Evolutionary conservation across 768 basidiomycete genomes (phyloP), one percentile per base, ranked within the genome.

Genomic region (Clavulina sp.): DNA sequence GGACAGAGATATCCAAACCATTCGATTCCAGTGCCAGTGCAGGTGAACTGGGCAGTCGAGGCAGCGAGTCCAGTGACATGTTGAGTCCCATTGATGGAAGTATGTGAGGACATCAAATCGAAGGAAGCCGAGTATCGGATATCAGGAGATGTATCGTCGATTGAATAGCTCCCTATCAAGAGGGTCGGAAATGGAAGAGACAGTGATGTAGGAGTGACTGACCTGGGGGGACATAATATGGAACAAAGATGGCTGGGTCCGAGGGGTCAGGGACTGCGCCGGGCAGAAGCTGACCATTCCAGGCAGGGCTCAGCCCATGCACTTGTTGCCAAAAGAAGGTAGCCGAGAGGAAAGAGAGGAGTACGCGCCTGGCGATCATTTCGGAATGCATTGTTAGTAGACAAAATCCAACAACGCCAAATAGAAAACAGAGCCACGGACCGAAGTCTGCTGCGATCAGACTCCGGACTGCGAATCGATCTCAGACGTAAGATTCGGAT

Each of bases 261-360:
- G 24, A 13, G 13, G 16, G 7, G 16, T 23, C 7, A 1, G 48
- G 7, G 9, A 16, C 31, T 30, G 24, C 9, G 24, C 43, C 43
- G 9, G 43, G 43, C 13, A 49, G 16, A 13, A 49, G 18, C 32
- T 49, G 28, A 16, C 48, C 48, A 33, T 49, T 49, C 48, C 48
- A 49, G 7, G 48, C 48, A 33, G 48, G 31, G 24, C 9, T 28
- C 21, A 21, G 36, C 36, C 21, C 13, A 38, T 21, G n/a, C n/a
- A n/a, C n/a, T n/a, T n/a, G n/a, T n/a, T n/a, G n/a, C n/a, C n/a
- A n/a, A n/a, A n/a, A n/a, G n/a, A n/a, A n/a, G n/a, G n/a, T n/a
- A n/a, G n/a, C n/a, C n/a, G n/a, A n/a, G n/a, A n/a, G n/a, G n/a
- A n/a, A n/a, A n/a, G n/a, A n/a, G n/a, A n/a, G n/a, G n/a, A n/a